Evolutionary conservation across 2,329 filamentous ascomycete genomes (phyloP).

Genomic region (Beauveria rudraprayagi): DNA sequence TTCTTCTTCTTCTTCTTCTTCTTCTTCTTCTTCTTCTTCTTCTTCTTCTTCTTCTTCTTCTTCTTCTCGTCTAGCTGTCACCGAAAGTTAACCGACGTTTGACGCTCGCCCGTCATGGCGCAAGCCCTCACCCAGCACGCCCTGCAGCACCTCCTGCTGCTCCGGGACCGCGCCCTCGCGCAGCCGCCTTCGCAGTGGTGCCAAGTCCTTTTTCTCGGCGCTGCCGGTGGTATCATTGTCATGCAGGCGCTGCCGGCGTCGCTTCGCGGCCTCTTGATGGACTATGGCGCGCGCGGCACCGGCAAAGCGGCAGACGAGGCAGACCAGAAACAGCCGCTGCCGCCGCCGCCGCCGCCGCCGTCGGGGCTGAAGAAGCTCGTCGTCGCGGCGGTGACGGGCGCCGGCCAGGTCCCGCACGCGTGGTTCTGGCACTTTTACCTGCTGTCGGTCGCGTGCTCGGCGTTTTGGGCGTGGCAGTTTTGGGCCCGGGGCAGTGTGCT

Average conservation of each 20-base stretch:
- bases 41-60: no score
- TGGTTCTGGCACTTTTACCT: slow-evolving; percentile 90
- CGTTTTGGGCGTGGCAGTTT: slow-evolving; percentile 67
- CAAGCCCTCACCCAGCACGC: background rate
- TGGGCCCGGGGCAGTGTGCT: slow-evolving; percentile 46
- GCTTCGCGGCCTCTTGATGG: slow-evolving; percentile 36
- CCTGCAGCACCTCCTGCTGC: background rate
- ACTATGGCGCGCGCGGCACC: slow-evolving; percentile 41
- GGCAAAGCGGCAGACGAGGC: slow-evolving; percentile 14
- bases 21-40: no score
- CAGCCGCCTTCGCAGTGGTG: slow-evolving; percentile 27
- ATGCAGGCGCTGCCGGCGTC: slow-evolving; percentile 37
- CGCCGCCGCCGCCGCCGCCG: background rate
- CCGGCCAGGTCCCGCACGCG: slow-evolving; percentile 65
- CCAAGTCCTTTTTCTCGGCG: slow-evolving; percentile 39
- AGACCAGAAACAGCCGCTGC: background rate
- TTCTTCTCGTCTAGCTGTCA: background rate
- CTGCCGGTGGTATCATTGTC: slow-evolving; percentile 31
- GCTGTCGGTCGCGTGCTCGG: slow-evolving; percentile 57
- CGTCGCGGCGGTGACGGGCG: slow-evolving; percentile 23
- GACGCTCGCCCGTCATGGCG: background rate
- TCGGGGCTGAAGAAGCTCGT: slow-evolving; percentile 21
- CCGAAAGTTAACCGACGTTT: background rate
- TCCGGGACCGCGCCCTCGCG: background rate
- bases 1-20: no score